These are phyloP conservation scores for Avena atlantica DNA, from an alignment of 176 grass and related monocot genomes.

Conservation along the genomic window DNA sequence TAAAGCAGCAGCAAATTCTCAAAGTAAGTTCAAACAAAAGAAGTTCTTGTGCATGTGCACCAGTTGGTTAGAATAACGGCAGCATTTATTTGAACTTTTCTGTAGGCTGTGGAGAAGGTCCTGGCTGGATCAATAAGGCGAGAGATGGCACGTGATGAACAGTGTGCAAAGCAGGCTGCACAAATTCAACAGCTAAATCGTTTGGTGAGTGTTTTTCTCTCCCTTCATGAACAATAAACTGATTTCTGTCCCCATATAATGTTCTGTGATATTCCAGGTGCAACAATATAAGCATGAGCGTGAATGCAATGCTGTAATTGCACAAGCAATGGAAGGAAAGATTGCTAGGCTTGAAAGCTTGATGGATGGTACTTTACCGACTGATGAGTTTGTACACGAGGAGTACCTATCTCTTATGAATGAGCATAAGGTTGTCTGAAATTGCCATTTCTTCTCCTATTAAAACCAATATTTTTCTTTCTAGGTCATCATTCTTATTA, in stretches of 20 bases:
- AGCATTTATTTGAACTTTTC: constrained; percentile 34
- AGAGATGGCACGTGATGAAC: constrained; percentile 90
- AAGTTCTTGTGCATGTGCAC: background rate
- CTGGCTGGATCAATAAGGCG: constrained; percentile 90
- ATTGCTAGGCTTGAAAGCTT: constrained; percentile 96
- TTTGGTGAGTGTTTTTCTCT: constrained; percentile 61
- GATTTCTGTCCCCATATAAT: constrained; percentile 18
- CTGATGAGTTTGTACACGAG: constrained; percentile 89
- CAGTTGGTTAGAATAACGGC: background rate
- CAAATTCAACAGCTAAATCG: constrained; percentile 90
- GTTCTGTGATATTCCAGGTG: constrained; percentile 61
- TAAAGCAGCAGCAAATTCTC: constrained; percentile 64
- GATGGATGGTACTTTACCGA: constrained; percentile 95
- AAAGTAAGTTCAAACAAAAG: constrained; percentile 61
- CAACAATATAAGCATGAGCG: constrained; percentile 98
- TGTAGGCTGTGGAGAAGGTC: constrained; percentile 91
- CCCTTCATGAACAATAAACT: constrained; percentile 13
- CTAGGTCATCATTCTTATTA: constrained; percentile 20
- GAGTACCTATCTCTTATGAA: constrained; percentile 85
- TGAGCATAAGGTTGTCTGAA: constrained; percentile 82
- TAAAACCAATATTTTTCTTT: constrained; percentile 7
- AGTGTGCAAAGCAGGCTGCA: constrained; percentile 81
- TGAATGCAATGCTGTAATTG: constrained; percentile 95
- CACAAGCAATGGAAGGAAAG: constrained; percentile 89
- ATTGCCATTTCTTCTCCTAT: constrained; percentile 21